These are phyloP conservation scores for Diaporthe citrichinensis DNA, from an alignment of 2,329 filamentous ascomycete species.

Conservation along the genomic window DNA sequence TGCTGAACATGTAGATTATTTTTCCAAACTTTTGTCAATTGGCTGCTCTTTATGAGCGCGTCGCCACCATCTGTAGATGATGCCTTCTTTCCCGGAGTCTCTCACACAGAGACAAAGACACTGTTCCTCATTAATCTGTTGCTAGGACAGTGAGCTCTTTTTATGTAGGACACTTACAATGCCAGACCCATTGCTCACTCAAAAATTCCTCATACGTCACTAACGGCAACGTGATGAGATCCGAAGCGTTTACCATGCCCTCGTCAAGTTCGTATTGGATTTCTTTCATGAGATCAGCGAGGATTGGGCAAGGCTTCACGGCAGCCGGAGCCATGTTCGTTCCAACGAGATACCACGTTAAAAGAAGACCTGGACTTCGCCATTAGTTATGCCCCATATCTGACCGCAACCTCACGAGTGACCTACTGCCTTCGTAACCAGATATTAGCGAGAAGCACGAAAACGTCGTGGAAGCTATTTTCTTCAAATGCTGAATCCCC, in stretches of 20 bases:
- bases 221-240: background rate
- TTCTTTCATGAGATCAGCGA: conserved; percentile 1
- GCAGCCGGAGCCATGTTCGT: background rate
- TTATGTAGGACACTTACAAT: background rate
- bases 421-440: background rate
- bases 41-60: background rate
- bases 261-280: conserved; percentile 1
- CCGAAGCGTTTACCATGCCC: background rate
- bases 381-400: conserved; percentile 1
- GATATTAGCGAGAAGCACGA: conserved; percentile 3
- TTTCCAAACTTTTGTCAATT: background rate
- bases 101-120: background rate
- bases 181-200: conserved; percentile 9
- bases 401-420: background rate
- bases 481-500: background rate
- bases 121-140: background rate
- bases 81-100: background rate
- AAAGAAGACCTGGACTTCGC: background rate
- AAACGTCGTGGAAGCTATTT: background rate
- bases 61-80: background rate
- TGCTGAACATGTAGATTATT: background rate
- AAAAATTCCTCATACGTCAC: background rate
- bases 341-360: background rate
- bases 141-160: background rate
- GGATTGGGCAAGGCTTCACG: background rate